Evolutionary conservation across 2,329 filamentous ascomycete genomes (phyloP).

Genomic region (Beauveria asiatica): DNA sequence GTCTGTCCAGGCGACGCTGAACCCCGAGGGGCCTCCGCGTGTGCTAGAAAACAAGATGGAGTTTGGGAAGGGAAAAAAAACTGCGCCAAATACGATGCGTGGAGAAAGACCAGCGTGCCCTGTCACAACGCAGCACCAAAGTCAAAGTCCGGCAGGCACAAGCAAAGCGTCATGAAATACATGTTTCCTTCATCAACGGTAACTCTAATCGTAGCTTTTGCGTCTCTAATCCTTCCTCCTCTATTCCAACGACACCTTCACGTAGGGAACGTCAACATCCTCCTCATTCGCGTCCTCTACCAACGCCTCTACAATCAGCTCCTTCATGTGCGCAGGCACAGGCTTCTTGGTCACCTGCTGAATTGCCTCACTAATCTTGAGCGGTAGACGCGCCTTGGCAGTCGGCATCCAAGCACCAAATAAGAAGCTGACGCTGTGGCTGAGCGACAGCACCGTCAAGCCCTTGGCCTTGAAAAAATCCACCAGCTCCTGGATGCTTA

Average conservation of each 20-base stretch:
- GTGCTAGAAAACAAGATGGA: neutral
- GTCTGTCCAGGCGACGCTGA: too few species aligned
- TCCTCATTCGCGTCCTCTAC: constrained; percentile 74
- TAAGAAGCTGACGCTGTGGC: constrained; percentile 89
- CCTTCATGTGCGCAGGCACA: constrained; percentile 77
- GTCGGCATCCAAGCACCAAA: constrained; percentile 90
- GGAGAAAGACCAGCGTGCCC: neutral
- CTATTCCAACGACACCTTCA: constrained; percentile 34
- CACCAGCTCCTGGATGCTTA: constrained; percentile 77
- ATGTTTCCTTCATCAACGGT: neutral
- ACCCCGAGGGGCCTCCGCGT: neutral
- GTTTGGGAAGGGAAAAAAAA: neutral
- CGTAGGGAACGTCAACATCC: constrained; percentile 87
- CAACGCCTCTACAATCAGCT: constrained; percentile 85
- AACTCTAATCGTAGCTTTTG: neutral
- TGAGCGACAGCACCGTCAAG: constrained; percentile 82
- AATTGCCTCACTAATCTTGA: constrained; percentile 77
- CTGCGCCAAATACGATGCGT: constrained; percentile 11
- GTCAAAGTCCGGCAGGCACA: neutral
- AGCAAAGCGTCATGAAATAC: neutral
- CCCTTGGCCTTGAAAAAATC: constrained; percentile 75
- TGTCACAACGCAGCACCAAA: neutral
- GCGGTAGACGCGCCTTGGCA: constrained; percentile 34
- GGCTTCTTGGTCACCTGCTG: constrained; percentile 79
- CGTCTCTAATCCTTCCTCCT: neutral